Evolutionary conservation across 805 yeast genomes (phyloP).

Genomic region (Kodamaea restingae): DNA sequence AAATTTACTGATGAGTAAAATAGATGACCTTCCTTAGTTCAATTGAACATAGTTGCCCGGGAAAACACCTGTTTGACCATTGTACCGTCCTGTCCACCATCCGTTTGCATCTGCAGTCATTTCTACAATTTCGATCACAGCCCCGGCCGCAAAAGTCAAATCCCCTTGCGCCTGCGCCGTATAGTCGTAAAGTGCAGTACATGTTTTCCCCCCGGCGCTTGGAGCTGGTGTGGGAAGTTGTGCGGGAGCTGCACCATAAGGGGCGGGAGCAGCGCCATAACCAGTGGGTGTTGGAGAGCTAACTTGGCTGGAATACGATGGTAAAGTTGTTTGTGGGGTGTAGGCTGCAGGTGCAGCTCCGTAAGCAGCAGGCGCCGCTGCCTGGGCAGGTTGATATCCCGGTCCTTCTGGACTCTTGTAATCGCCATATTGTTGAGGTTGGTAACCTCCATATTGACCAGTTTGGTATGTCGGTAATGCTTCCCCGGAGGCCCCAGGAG

Average conservation of each 20-base stretch:
- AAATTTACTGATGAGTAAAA: not conserved
- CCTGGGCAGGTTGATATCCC: slow-evolving; percentile 9
- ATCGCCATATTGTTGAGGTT: slow-evolving; percentile 23
- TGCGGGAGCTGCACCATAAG: slow-evolving; percentile 8
- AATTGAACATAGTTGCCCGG: slow-evolving; percentile 95
- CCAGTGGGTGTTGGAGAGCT: slow-evolving; percentile 8
- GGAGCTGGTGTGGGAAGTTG: slow-evolving; percentile 28
- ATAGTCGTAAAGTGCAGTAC: slow-evolving; percentile 90
- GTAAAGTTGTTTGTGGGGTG: slow-evolving; percentile 15
- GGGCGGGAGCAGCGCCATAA: slow-evolving; percentile 12
- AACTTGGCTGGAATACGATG: slow-evolving; percentile 10
- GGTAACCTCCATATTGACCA: slow-evolving; percentile 14
- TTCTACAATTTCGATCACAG: slow-evolving; percentile 75
- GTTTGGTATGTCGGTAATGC: slow-evolving; percentile 22
- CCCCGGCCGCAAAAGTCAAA: slow-evolving; percentile 81
- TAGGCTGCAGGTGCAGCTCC: slow-evolving; percentile 15
- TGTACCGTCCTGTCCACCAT: slow-evolving; percentile 94
- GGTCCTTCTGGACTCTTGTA: slow-evolving; percentile 15
- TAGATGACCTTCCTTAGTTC: slow-evolving; percentile 24
- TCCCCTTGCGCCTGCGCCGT: slow-evolving; percentile 93
- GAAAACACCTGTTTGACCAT: slow-evolving; percentile 86
- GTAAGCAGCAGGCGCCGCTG: slow-evolving; percentile 12
- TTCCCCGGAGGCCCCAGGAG: slow-evolving; percentile 19
- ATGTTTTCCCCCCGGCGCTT: slow-evolving; percentile 47
- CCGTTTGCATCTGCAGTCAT: slow-evolving; percentile 83